Conservation (phyloP, 306 rosid species). For the Dalbergia cochinchinensis region DNA sequence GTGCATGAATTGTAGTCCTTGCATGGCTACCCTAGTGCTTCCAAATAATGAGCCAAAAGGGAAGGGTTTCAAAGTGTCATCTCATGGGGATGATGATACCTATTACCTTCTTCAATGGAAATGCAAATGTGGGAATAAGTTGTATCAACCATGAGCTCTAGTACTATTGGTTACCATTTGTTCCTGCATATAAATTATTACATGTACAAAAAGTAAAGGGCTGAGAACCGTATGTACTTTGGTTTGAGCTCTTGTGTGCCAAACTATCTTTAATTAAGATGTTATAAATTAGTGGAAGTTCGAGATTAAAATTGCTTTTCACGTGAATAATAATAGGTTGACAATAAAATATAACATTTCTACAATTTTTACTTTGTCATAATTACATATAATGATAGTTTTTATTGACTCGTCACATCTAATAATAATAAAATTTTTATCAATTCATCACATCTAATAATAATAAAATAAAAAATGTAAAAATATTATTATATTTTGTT, state of each 20-base stretch:
- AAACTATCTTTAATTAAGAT: slow-evolving; percentile 14
- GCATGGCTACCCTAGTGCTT: slow-evolving; percentile 75
- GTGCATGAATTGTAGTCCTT: slow-evolving; percentile 88
- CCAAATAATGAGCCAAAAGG: slow-evolving; percentile 59
- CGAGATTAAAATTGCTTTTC: not conserved
- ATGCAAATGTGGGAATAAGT: slow-evolving; percentile 83
- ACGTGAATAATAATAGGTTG: not conserved
- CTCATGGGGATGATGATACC: slow-evolving; percentile 65
- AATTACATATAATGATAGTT: too few relatives aligned
- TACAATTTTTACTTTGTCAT: too few relatives aligned
- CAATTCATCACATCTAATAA: too few relatives aligned
- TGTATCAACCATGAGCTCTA: slow-evolving; percentile 67
- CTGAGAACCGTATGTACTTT: not conserved
- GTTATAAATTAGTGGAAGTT: not conserved
- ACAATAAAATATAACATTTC: not conserved
- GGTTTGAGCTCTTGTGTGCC: not conserved
- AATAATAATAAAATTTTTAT: too few relatives aligned
- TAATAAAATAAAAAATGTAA: too few relatives aligned
- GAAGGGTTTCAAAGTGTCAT: slow-evolving; percentile 42
- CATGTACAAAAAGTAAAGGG: not conserved
- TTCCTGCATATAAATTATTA: not conserved
- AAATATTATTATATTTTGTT: too few relatives aligned
- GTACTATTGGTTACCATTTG: not conserved
- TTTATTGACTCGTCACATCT: too few relatives aligned
- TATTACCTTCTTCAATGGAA: slow-evolving; percentile 90